These are phyloP conservation scores for Aspergillus terreus DNA, from an alignment of 2,329 filamentous ascomycete species.

Conservation along the genomic window DNA sequence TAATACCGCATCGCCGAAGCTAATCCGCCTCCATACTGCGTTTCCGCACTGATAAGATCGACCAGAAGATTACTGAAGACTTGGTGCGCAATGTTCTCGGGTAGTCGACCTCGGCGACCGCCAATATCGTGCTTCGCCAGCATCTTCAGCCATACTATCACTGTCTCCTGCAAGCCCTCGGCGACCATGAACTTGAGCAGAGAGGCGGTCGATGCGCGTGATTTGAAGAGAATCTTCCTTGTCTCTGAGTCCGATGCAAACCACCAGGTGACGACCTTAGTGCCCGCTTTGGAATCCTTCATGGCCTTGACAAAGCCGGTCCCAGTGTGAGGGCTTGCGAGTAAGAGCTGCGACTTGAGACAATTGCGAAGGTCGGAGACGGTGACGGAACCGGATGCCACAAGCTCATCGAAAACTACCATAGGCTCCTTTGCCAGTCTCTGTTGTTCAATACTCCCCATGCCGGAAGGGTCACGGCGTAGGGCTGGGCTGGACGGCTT, in stretches of 20 bases:
- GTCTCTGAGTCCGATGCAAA: conserved; percentile 33
- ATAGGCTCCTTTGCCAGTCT: conserved; percentile 31
- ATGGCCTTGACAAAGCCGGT: conserved; percentile 24
- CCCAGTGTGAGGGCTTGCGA: conserved; percentile 21
- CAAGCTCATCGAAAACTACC: conserved; percentile 34
- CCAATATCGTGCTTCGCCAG: conserved; percentile 25
- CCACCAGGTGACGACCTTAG: conserved; percentile 38
- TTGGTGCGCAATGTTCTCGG: conserved; percentile 15
- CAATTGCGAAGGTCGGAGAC: conserved; percentile 22
- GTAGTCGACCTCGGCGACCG: conserved; percentile 18
- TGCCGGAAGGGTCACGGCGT: conserved; percentile 11
- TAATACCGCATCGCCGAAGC: conserved; percentile 29
- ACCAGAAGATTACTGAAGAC: conserved; percentile 26
- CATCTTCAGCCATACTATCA: conserved; percentile 35
- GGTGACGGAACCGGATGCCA: conserved; percentile 35
- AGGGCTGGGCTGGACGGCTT: conserved; percentile 24
- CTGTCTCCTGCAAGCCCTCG: conserved; percentile 31
- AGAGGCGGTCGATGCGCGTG: conserved; percentile 17
- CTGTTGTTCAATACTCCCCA: conserved; percentile 13
- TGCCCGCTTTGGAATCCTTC: conserved; percentile 31
- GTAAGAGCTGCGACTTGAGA: conserved; percentile 30
- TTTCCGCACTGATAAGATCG: conserved; percentile 32
- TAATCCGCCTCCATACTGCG: conserved; percentile 30
- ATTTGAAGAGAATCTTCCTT: conserved; percentile 29
- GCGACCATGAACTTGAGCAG: conserved; percentile 39